Base-by-base conservation (phyloP, 495 filamentous ascomycete genomes). In the Margaritispora aquatica region DNA sequence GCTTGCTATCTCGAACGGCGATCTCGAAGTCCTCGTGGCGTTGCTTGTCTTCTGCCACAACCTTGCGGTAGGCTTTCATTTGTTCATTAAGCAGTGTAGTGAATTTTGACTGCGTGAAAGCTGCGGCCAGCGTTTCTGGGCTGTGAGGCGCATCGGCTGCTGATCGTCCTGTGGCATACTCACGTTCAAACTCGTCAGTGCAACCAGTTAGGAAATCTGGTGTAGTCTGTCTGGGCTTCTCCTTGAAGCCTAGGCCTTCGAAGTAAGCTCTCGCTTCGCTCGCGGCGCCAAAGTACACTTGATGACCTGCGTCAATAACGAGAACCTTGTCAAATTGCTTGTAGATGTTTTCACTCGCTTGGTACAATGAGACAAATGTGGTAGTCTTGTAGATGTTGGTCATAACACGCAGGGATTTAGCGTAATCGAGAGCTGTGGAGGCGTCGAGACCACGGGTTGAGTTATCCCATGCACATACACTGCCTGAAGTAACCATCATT, bases 321-420 rank as follows among this genome's bases (percentile, higher is more conserved):
- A 93, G 70, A 5, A 94, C 88, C 65, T 94, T 95, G 73, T 96
- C 91, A 62, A 96, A 96, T 49, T 86, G 83, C 26, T 78, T 80
- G 72, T 93, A 96, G 53, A 95, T 95, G 62, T 82, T 88, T 69
- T 96, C 88, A 2, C 83, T 86, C 0, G 89, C 87, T 66, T 96
- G 90, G 68, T 96, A 94, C 63, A 96, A 86, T 8, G 89, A 86
- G 17, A 94, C 88, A 50, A 83, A 78, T 38, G 84, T 82, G 13
- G 87, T 89, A 48, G 79, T 83, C 13, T 81, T 77, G 54, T 81
- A 81, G 44, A 89, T 74, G 55, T 89, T 81, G 4, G 86, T 87
- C 57, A 84, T 80, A 15, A 87, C 71, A 31, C 85, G 77, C 20
- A 93, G 69, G 7, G 84, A 86, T 69, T 83, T 86, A 63, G 82